These are phyloP conservation scores for Pestalotiopsis sp. DNA, from an alignment of 2,329 filamentous ascomycete species.

Conservation along the genomic window DNA sequence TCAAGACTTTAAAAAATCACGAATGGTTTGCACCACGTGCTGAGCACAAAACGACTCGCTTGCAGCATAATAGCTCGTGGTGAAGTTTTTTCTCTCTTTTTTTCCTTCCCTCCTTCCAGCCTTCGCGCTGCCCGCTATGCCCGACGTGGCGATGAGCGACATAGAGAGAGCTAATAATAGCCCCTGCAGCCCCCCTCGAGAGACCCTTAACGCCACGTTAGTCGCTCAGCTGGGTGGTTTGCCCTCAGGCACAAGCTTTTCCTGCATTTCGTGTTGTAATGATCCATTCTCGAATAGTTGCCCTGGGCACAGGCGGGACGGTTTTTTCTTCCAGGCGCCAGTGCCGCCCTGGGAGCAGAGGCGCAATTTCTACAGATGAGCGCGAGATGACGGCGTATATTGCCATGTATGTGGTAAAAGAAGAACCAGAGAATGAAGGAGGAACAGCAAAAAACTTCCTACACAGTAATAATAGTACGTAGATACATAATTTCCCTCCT, in stretches of 20 bases:
- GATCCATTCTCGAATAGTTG: neutral
- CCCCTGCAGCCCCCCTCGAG: neutral
- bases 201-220: constrained; percentile 9
- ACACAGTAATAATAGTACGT: neutral
- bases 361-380: neutral
- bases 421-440: too few species aligned
- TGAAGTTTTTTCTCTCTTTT: neutral
- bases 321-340: neutral
- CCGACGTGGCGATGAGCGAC: neutral
- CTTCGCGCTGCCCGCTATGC: neutral
- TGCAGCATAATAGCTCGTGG: neutral
- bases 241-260: neutral
- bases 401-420: neutral
- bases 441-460: neutral
- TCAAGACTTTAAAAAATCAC: neutral
- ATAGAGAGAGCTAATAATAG: constrained; percentile 4
- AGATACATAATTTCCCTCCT: neutral
- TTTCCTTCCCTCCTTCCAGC: neutral
- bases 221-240: neutral
- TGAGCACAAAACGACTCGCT: neutral
- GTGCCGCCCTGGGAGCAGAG: neutral
- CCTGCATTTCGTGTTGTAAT: neutral
- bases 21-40: neutral
- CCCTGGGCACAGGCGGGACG: neutral
- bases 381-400: neutral